Evolutionary conservation across 2,329 filamentous ascomycete species (phyloP).

Genomic region (Lecanicillium sp.): DNA sequence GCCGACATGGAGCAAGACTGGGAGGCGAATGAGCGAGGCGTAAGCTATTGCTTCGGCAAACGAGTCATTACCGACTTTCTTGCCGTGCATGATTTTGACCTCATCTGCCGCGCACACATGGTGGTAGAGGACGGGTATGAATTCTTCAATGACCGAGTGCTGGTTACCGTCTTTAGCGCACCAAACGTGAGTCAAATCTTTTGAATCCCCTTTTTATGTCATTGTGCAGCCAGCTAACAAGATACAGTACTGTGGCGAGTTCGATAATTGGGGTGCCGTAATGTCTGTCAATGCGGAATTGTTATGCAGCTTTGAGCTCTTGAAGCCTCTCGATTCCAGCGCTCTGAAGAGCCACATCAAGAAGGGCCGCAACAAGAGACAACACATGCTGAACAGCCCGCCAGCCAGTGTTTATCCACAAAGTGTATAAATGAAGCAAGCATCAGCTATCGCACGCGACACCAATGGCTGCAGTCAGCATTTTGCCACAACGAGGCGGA

Average conservation of each 20-base stretch:
- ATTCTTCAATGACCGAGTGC: constrained; percentile 90
- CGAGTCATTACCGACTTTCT: constrained; percentile 97
- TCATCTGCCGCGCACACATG: constrained; percentile 97
- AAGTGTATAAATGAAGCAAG: constrained; percentile 48
- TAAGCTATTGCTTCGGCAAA: constrained; percentile 98
- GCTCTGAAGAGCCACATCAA: constrained; percentile 98
- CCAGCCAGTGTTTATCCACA: constrained; percentile 49
- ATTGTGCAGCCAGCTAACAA: constrained; percentile 17
- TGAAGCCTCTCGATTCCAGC: constrained; percentile 93
- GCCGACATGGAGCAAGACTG: constrained; percentile 97
- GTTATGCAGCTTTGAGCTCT: constrained; percentile 91
- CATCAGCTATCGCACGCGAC: too few species aligned
- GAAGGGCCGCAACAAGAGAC: constrained; percentile 89
- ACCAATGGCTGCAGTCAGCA: too few species aligned
- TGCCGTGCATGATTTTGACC: constrained; percentile 88
- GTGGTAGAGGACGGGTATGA: constrained; percentile 99
- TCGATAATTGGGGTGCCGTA: constrained; percentile 97
- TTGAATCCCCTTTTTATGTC: background rate
- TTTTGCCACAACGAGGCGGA: too few species aligned
- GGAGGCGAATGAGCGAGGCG: constrained; percentile 94
- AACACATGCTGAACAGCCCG: constrained; percentile 94
- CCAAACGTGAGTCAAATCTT: constrained; percentile 69
- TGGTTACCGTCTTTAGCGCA: constrained; percentile 96
- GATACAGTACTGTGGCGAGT: constrained; percentile 87
- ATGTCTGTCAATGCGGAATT: constrained; percentile 95